Base-by-base conservation (phyloP, 2,329 filamentous ascomycete genomes). In the Chrysosporium keratinophilum region DNA sequence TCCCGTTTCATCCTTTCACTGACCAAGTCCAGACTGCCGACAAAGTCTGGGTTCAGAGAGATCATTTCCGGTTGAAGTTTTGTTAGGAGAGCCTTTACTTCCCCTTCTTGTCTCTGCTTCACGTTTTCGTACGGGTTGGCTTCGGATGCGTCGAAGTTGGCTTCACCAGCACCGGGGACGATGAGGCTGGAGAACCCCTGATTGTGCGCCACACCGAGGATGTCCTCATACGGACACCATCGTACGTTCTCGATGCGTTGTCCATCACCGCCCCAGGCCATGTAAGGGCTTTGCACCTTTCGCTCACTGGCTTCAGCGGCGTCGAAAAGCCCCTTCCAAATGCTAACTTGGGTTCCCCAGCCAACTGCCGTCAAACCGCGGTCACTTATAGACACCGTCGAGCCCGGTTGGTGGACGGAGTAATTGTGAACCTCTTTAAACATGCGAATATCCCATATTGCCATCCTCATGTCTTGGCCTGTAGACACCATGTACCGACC, bases 21-120 rank as follows among this genome's bases (percentile, higher is more conserved):
- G 49, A 87, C 80, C 54, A 89, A 75, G 67, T 98, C 90, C 33
- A 98, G 77, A 61, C 83, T 88, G 53, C 93, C 93, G 62, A 98
- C 82, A 66, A 89, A 94, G 69, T 93, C 86, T 61, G 93, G 91
- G 66, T 98, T 85, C 19, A 98, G 76, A 1, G 88, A 87, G 58
- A 98, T 98, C 88, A 97, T 98, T 66, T 95, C 91, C 2, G 93
- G 91, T 64, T 90, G 83, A 46, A 98, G 77, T 75, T 98, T 98
- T 77, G 94, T 95, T 62, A 98, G 81, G 59, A 98, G 77, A 11
- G 80, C 77, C 74, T 87, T 88, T 68, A 98, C 89, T 71, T 98
- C 93, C 49, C 80, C 79, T 71, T 98, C 93, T 70, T 94, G 90
- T 63, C 93, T 82, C 73, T 97, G 90, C 73, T 93, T 94, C 64